Evolutionary conservation across 345 rosid species (phyloP).

Genomic region (Atalantia buxifolia): DNA sequence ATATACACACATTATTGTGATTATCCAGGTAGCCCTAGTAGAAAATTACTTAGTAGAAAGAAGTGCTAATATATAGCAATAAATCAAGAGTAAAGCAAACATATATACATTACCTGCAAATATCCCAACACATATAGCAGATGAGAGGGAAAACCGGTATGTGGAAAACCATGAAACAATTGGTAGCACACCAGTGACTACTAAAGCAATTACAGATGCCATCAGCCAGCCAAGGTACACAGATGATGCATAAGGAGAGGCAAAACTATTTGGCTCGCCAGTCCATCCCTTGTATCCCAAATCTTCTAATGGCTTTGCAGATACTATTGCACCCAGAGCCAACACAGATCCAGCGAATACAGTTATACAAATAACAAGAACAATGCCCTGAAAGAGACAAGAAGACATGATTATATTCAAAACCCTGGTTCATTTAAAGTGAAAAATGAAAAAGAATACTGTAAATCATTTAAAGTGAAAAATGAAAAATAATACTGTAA

Average conservation of each 20-base stretch:
- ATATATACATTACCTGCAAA: slow-evolving; percentile 62
- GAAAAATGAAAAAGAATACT: neutral
- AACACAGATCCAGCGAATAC: slow-evolving; percentile 73
- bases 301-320: slow-evolving; percentile 80
- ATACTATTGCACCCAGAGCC: slow-evolving; percentile 83
- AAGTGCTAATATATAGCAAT: slow-evolving; percentile 8
- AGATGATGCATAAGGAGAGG: slow-evolving; percentile 85
- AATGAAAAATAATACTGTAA: neutral
- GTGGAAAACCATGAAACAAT: slow-evolving; percentile 97
- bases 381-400: slow-evolving; percentile 52
- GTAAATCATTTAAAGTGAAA: neutral
- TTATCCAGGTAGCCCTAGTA: slow-evolving; percentile 10
- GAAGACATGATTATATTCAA: slow-evolving; percentile 11
- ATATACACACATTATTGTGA: neutral
- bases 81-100: neutral
- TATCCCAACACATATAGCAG: slow-evolving; percentile 77
- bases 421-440: neutral
- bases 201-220: slow-evolving; percentile 89
- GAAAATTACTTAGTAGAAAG: slow-evolving; percentile 5
- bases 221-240: slow-evolving; percentile 96
- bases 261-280: slow-evolving; percentile 51
- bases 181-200: slow-evolving; percentile 90
- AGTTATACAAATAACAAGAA: slow-evolving; percentile 62
- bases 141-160: slow-evolving; percentile 85
- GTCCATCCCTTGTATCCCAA: slow-evolving; percentile 75